Evolutionary conservation across 768 basidiomycete genomes (phyloP).

Genomic region (Trametes cubensis): DNA sequence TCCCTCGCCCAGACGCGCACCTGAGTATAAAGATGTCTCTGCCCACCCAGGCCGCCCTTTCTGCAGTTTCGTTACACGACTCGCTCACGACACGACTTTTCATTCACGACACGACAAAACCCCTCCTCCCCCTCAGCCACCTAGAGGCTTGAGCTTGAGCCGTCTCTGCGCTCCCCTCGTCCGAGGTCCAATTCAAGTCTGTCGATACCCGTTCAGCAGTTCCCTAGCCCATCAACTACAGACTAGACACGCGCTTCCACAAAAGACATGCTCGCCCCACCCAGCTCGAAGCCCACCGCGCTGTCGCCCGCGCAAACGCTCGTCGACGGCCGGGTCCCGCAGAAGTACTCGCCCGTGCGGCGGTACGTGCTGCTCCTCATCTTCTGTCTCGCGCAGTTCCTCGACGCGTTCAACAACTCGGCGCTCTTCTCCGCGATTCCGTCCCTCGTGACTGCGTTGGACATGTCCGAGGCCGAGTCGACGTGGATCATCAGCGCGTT

Average conservation of each 20-base stretch:
- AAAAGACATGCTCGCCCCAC: slow-evolving; percentile 21
- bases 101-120: neutral
- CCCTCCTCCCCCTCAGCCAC: neutral
- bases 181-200: neutral
- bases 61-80: neutral
- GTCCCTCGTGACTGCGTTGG: slow-evolving; percentile 29
- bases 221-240: neutral
- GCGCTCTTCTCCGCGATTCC: slow-evolving; percentile 40
- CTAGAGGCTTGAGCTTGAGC: slow-evolving; percentile 10
- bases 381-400: slow-evolving; percentile 42
- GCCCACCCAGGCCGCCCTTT: too few relatives aligned
- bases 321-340: slow-evolving; percentile 32
- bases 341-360: slow-evolving; percentile 31
- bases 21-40: slow-evolving; percentile 3
- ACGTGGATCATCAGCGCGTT: slow-evolving; percentile 42
- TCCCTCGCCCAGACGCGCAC: neutral
- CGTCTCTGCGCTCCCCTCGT: slow-evolving; percentile 8
- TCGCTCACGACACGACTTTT: neutral
- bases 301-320: slow-evolving; percentile 36
- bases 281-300: slow-evolving; percentile 16
- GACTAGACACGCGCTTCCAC: neutral
- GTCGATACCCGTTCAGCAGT: neutral
- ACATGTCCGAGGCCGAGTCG: slow-evolving; percentile 32
- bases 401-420: slow-evolving; percentile 42
- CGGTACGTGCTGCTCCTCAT: slow-evolving; percentile 37